Conservation (phyloP, 2,329 filamentous ascomycete genomes). For the Nigrospora sphaerica region DNA sequence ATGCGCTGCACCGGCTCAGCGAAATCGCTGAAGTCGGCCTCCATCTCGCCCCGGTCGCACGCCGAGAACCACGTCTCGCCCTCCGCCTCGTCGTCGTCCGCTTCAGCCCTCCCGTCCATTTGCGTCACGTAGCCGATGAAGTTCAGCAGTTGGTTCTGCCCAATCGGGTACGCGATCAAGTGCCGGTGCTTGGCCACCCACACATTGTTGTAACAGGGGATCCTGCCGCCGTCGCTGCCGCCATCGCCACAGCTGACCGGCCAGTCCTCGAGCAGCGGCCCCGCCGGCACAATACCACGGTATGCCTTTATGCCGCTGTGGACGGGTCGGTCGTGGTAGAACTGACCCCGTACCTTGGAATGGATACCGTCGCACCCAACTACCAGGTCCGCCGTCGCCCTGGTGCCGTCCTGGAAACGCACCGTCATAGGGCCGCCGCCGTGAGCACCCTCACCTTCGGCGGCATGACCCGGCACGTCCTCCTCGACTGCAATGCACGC, state of each 20-base stretch:
- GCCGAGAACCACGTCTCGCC: background rate
- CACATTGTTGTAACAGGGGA: constrained; percentile 12
- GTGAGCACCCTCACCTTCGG: background rate
- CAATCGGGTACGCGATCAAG: constrained; percentile 28
- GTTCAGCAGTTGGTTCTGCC: constrained; percentile 23
- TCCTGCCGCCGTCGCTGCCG: no score
- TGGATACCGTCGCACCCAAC: constrained; percentile 25
- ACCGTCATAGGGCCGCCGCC: constrained; percentile 7
- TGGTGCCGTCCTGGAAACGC: constrained; percentile 16
- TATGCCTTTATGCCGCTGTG: constrained; percentile 16
- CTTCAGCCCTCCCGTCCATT: background rate
- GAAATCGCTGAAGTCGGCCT: background rate
- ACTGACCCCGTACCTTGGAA: constrained; percentile 16
- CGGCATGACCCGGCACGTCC: no score
- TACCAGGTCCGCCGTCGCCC: constrained; percentile 16
- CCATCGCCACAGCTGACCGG: constrained; percentile 10
- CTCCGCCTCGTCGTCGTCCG: background rate
- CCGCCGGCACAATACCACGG: constrained; percentile 12
- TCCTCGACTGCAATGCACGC: constrained; percentile 7
- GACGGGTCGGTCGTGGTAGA: constrained; percentile 11
- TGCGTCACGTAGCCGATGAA: constrained; percentile 26
- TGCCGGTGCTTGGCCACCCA: constrained; percentile 27
- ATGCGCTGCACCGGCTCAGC: background rate
- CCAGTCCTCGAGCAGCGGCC: constrained; percentile 10
- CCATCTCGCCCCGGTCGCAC: background rate